Base-by-base conservation (phyloP, 805 yeast species). In the Maudiozyma serrabonitensis region DNA sequence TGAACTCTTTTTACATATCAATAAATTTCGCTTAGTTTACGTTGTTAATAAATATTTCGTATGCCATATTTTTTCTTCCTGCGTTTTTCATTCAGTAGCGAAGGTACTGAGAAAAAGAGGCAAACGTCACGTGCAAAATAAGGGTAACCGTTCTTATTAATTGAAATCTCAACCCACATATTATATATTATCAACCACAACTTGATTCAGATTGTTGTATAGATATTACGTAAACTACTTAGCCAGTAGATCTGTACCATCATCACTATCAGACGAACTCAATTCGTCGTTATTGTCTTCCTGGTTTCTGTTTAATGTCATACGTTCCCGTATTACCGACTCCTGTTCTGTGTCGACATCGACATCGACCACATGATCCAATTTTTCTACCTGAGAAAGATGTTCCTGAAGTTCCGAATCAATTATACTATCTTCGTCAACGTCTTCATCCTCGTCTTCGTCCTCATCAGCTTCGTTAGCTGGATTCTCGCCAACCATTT, bases 351-450 rank as follows among this genome's bases (percentile, higher is more conserved):
- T 37, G 12, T 44, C 43, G 32, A 47, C 51, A 37, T 55, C 63
- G 16, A 56, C 34, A 39, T 58, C 61, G 26, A 47, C 50, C 2
- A 55, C 58, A 28, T 52, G 53, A 34, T 57, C 52, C 48, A 57
- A 21, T 41, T 52, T 43, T 28, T 56, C 61, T 13, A 59, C 53
- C 38, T 57, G 57, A 42, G 53, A 28, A 26, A 57, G 35, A 41
- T 58, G 57, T 39, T 49, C 45, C 40, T 53, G 52, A 6, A 55
- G 37, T 12, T 41, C 11, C 2, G 28, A 28, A n/a, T 37, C 40
- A 13, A 37, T 13, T n/a, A 16, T 45, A 3, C 46, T 46, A 23
- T 48, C 52, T 23, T 32, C 48, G 8, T 51, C 58, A 3, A 46
- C 43, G 5, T 52, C 52, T 6, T 47, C 51, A 15, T 51, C 54